Evolutionary conservation across 2,329 filamentous ascomycete species (phyloP), one percentile per base, ranked within the genome.

Genomic region (Beauveria australis): DNA sequence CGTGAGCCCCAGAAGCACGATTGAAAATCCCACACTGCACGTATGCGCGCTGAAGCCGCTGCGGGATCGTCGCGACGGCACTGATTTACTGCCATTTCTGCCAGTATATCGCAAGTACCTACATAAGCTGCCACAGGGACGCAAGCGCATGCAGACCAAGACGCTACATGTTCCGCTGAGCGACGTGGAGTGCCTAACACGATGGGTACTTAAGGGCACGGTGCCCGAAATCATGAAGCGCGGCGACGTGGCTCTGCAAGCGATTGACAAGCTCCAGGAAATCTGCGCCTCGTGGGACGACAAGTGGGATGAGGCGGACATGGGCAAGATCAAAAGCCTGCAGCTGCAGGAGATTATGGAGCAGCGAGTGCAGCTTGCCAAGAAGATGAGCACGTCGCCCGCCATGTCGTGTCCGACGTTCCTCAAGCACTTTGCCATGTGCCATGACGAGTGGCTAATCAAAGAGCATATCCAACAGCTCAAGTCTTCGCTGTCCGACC

Each of bases 361-460:
- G 63, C 86, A 89, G 72, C 81, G 94, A 53, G 78, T 79, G 44
- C 81, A 85, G 63, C 81, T 88, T 63, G 85, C 86, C 9, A 74
- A 77, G 47, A 80, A 79, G 60, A 86, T 88, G n/a, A 81, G 88
- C 61, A 78, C 81, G 26, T 85, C 86, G 44, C 79, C 83, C 28
- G 89, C 88, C 63, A 73, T 89, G 24, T 75, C 80, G 43, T 99
- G 94, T 69, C 83, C 87, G 0, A 75, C 88, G 55, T 96, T 97
- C 74, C 72, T 94, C 64, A 93, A 95, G 74, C 94, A 99, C 72
- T 97, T 94, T 71, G 89, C 92, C 64, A 95, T 96, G 89, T 90
- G 92, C 69, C 92, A 99, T 70, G 91, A 97, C 70, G 90, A 97
- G 74, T 97, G 93, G 92, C 82, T 96, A 52, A 91, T 99, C 72